Evolutionary conservation across 768 basidiomycete species (phyloP), one percentile per base, ranked within the genome.

Genomic region (Porpolomopsis calyptriformis): DNA sequence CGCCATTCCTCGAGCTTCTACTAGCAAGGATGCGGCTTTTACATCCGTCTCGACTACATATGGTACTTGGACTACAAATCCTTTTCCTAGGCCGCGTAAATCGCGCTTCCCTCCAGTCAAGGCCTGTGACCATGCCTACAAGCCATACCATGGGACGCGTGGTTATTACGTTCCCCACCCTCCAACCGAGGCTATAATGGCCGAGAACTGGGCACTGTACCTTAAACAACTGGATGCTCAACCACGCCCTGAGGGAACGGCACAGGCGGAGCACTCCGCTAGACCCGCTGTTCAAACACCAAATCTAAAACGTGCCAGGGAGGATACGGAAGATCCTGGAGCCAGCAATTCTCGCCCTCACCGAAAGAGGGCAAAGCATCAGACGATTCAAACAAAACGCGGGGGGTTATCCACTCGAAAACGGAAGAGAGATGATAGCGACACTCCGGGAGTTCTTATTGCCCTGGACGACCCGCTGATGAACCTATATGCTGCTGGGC

Each of bases 281-380:
- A n/a, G n/a, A n/a, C n/a, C n/a, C n/a, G n/a, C n/a, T n/a, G n/a
- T n/a, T n/a, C n/a, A n/a, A n/a, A n/a, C n/a, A n/a, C 14, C 29
- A 31, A 74, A 79, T 36, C 68, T 98, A 45, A 94, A 92, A 53
- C 78, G 47, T 11, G 41, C 40, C n/a, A 24, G 36, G 11, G 98
- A 14, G 93, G 94, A 2, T 82, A 80, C 36, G 70, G 47, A 42
- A 18, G 31, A 78, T 2, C 88, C 88, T 4, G 69, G 89, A 16
- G 66, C 78, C 24, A 85, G 90, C 29, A 85, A 86, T 40, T 73
- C 96, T 19, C 76, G 78, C 49, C 64, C 76, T 14, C 92, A 96
- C 65, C 77, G 88, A 0, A 79, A 85, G 52, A 79, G 89, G 40
- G 73, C 77, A 11, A 62, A 92, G 10, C 72, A 82, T 54, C 89